Base-by-base conservation (phyloP, 2,329 filamentous ascomycete genomes). In the Chalaropsis thielavioides region DNA sequence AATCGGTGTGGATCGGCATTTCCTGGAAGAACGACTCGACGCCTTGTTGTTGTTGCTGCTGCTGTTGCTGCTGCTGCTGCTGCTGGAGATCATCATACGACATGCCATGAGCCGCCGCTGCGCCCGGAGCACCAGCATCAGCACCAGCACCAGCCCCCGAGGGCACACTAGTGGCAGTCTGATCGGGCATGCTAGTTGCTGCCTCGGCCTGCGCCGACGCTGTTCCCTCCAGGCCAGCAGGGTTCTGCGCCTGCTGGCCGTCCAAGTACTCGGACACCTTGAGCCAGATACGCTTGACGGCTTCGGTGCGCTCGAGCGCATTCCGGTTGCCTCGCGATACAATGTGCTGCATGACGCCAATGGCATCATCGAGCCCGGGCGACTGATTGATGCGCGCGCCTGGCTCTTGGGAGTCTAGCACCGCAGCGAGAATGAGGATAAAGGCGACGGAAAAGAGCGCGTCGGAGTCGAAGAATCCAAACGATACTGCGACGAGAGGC, bases 381-480 rank as follows among this genome's bases (percentile, higher is more conserved):
- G 58, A 58, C 17, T 63, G 40, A n/a, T 41, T 31, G 3, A 64
- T n/a, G 7, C 63, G 62, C n/a, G 59, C 41, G 10, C 65, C 49
- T 3, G 62, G 65, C 27, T 67, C 65, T 62, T 67, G 65, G 4
- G 62, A 64, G 38, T 67, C 65, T 22, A 67, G 65, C 31, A 67
- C 62, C 1, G 65, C 66, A 11, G 66, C 43, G 13, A 67, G 58
- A 24, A 67, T 66, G 22, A 67, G 61, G 44, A 67, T 66, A 19
- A 67, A 67, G n/a, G 61, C 66, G 24, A 66, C 66, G 13, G 66
- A 67, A 56, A 67, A 67, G 31, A 67, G 64, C 24, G 66, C 66
- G 46, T 67, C 66, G 15, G 62, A 58, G 56, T 67, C 66, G 19
- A 67, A 67, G 54, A 67, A 67, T 44, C 66, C 66, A 61, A 67